A percentile compares a stretch with the other conserved stretches of the same genome.
These are phyloP conservation scores for Solanum aculeatissimum DNA, from an alignment of 305 asterid genomes.

Conservation along the genomic window DNA sequence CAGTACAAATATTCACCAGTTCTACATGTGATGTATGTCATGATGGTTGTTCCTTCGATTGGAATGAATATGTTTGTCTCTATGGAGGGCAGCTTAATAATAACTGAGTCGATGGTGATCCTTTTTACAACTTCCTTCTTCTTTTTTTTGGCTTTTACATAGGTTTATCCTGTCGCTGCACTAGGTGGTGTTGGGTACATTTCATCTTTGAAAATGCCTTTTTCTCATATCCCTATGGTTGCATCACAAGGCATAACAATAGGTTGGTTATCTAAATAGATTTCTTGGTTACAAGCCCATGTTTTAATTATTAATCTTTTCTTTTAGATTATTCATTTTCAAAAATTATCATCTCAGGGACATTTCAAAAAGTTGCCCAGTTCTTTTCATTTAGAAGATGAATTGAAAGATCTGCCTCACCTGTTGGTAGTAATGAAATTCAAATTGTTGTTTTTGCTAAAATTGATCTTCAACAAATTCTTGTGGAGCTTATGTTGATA, in stretches of 20 bases:
- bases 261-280: slow-evolving; percentile 30
- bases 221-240: slow-evolving; percentile 67
- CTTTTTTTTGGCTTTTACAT: slow-evolving; percentile 3
- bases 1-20: background rate
- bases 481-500: background rate
- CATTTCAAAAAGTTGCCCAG: background rate
- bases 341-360: background rate
- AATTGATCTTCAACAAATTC: background rate
- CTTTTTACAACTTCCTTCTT: background rate
- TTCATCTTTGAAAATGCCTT: slow-evolving; percentile 61
- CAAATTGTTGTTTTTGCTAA: background rate
- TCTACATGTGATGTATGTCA: background rate
- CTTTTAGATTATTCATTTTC: background rate
- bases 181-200: slow-evolving; percentile 64
- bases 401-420: background rate
- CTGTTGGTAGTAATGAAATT: background rate
- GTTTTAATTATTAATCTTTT: background rate
- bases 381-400: background rate
- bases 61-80: background rate
- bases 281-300: background rate
- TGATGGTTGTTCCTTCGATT: background rate
- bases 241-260: slow-evolving; percentile 81
- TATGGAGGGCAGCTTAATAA: background rate
- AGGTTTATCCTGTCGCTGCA: slow-evolving; percentile 77
- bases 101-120: background rate